Percentiles rank a stretch among this genome's conserved stretches.
phyloP scores from a whole-genome alignment of 2,329 filamentous ascomycete species.

The Aspergillus sojae region DNA sequence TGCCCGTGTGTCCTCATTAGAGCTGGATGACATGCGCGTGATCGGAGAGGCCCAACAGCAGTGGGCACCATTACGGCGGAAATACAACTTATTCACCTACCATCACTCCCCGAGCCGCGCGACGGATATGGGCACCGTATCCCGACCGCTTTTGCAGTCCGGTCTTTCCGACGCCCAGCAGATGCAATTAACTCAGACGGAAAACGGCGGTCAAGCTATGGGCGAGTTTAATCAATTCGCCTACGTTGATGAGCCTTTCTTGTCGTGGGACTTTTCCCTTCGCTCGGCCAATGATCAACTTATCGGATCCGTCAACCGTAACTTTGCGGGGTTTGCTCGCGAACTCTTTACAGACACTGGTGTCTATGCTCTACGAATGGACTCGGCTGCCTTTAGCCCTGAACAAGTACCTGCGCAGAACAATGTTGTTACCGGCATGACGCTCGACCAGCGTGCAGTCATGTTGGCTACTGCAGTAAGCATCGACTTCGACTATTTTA shows the following conservation, averaged over 20 bases:
- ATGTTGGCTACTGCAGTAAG: slow-evolving; percentile 68
- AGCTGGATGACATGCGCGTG: slow-evolving; percentile 61
- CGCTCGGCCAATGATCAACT: slow-evolving; percentile 52
- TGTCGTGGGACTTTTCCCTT: slow-evolving; percentile 68
- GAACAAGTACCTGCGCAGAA: slow-evolving; percentile 28
- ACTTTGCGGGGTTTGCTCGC: slow-evolving; percentile 64
- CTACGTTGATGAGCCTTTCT: slow-evolving; percentile 62
- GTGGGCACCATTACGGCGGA: slow-evolving; percentile 64
- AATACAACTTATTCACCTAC: slow-evolving; percentile 67
- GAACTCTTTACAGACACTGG: slow-evolving; percentile 69
- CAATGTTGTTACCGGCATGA: slow-evolving; percentile 55
- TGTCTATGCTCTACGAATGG: slow-evolving; percentile 67
- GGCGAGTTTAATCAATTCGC: slow-evolving; percentile 63
- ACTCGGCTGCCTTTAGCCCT: slow-evolving; percentile 55
- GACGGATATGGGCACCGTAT: slow-evolving; percentile 40
- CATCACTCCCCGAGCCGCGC: slow-evolving; percentile 46
- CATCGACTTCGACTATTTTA: slow-evolving; percentile 70
- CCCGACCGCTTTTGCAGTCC: slow-evolving; percentile 47
- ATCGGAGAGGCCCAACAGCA: slow-evolving; percentile 66
- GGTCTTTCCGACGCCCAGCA: slow-evolving; percentile 54
- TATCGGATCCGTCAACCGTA: slow-evolving; percentile 65
- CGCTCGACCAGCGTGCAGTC: slow-evolving; percentile 65
- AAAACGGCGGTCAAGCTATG: slow-evolving; percentile 27
- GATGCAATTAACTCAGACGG: slow-evolving; percentile 40
- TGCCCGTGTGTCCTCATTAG: slow-evolving; percentile 56